A percentile compares a stretch with the other conserved stretches of the same genome.
Conservation (phyloP, 352 stramenopile species). For the Pythium angustatum region DNA sequence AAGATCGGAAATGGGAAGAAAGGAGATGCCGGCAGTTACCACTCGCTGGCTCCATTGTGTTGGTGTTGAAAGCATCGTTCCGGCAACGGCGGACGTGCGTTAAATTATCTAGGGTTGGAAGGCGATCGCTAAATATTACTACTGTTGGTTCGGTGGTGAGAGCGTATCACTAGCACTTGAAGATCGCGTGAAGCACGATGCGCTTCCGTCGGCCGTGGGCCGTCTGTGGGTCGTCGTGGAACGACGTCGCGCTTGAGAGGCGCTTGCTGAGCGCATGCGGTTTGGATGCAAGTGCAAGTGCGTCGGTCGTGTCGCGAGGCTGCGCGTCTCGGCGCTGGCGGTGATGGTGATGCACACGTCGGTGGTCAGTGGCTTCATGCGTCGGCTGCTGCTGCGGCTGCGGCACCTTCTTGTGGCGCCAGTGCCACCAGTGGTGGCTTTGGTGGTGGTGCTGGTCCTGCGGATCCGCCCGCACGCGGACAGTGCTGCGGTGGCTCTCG, state of each 20-base stretch:
- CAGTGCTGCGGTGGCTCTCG: constrained; percentile 10
- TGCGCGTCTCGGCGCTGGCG: too few relatives aligned
- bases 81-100: background rate
- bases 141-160: background rate
- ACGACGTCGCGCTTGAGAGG: constrained; percentile 9
- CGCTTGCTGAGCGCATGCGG: constrained; percentile 17
- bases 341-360: constrained; percentile 1
- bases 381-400: background rate
- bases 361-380: too few relatives aligned
- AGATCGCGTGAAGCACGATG: constrained; percentile 29
- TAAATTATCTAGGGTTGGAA: constrained; percentile 1
- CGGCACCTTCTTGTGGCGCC: constrained; percentile 12
- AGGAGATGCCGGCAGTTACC: background rate
- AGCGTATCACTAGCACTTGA: constrained; percentile 17
- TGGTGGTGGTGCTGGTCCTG: constrained; percentile 22
- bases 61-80: background rate
- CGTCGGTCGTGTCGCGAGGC: constrained; percentile 8
- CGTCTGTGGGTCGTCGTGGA: constrained; percentile 19
- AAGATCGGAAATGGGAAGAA: background rate
- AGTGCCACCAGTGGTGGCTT: constrained; percentile 25
- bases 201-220: constrained; percentile 13
- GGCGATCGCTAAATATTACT: constrained; percentile 1
- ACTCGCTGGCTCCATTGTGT: background rate
- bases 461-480: constrained; percentile 13
- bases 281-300: background rate